Evolutionary conservation across 2,329 filamentous ascomycete genomes (phyloP).

Genomic region (Beauveria rudraprayagi): DNA sequence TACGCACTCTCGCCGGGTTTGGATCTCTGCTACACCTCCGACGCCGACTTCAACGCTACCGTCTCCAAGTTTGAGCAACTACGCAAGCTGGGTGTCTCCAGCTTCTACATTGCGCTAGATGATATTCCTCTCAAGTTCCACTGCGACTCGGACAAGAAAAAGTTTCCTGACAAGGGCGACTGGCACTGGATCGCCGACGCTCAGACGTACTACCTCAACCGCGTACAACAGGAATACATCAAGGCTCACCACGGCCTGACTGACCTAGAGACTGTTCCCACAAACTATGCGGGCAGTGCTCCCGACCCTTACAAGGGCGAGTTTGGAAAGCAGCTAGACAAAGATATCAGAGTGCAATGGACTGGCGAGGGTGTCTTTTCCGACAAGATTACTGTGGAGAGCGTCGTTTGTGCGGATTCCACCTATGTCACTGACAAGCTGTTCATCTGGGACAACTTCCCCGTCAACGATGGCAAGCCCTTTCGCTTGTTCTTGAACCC

Average conservation of each 20-base stretch:
- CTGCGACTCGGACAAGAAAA: slow-evolving; percentile 10
- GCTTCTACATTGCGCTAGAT: slow-evolving; percentile 15
- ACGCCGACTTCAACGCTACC: slow-evolving; percentile 13
- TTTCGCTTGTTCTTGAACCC: slow-evolving; percentile 14
- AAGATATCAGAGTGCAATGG: slow-evolving; percentile 13
- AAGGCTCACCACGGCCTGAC: slow-evolving; percentile 9
- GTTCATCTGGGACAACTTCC: slow-evolving; percentile 15
- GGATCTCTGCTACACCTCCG: slow-evolving; percentile 14
- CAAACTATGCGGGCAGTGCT: slow-evolving; percentile 12
- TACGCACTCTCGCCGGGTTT: slow-evolving; percentile 13
- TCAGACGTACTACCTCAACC: slow-evolving; percentile 13
- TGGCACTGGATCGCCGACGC: slow-evolving; percentile 10
- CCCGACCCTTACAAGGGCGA: slow-evolving; percentile 12
- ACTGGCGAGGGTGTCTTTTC: slow-evolving; percentile 14
- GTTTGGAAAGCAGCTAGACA: slow-evolving; percentile 12
- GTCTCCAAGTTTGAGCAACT: slow-evolving; percentile 14
- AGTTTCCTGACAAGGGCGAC: slow-evolving; percentile 8
- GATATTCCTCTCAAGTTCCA: slow-evolving; percentile 13
- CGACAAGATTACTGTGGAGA: slow-evolving; percentile 11
- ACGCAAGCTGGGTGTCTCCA: slow-evolving; percentile 12
- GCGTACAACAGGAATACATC: slow-evolving; percentile 13
- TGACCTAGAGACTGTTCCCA: slow-evolving; percentile 13
- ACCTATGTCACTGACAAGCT: slow-evolving; percentile 14
- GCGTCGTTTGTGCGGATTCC: slow-evolving; percentile 7
- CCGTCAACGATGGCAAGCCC: slow-evolving; percentile 13